A percentile compares a stretch with the other conserved stretches of the same genome.
Conservation (phyloP, 768 basidiomycete genomes). For the Hericium coralloides region DNA sequence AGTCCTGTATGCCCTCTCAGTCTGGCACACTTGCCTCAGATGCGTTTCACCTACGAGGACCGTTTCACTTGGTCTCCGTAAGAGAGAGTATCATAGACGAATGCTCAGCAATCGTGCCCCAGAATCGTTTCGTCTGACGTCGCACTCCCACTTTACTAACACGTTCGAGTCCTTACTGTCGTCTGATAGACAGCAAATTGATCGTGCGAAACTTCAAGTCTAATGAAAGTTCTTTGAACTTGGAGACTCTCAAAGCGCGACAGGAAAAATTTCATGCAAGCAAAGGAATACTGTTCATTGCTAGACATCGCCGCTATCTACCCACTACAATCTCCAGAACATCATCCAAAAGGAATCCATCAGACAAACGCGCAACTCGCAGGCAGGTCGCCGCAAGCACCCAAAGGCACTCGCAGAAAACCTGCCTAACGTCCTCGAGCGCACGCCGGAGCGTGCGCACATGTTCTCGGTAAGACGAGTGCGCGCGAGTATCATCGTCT, state of each 20-base stretch:
- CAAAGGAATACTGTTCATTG: background rate
- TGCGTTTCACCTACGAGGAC: too few relatives aligned
- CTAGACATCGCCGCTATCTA: background rate
- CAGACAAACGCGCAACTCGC: slow-evolving; percentile 1
- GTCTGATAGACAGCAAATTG: background rate
- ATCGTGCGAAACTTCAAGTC: background rate
- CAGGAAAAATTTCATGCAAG: background rate
- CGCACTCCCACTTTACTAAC: too few relatives aligned
- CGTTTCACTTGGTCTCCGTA: background rate
- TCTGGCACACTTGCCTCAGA: too few relatives aligned
- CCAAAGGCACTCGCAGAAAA: background rate
- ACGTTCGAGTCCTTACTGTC: too few relatives aligned
- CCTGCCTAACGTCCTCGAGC: background rate
- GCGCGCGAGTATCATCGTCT: slow-evolving; percentile 59
- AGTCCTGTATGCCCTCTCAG: too few relatives aligned
- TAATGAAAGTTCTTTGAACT: background rate
- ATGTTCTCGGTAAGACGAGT: slow-evolving; percentile 65
- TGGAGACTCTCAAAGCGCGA: background rate
- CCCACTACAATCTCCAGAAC: background rate
- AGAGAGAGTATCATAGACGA: background rate
- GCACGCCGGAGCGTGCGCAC: slow-evolving; percentile 22
- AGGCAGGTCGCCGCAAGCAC: background rate
- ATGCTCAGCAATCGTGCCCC: background rate
- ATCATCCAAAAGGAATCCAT: background rate
- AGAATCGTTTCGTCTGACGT: too few relatives aligned